A percentile compares a stretch with the other conserved stretches of the same genome.
These are phyloP conservation scores for Epichloe brachyelytri DNA, from an alignment of 2,329 filamentous ascomycete genomes.

Conservation along the genomic window DNA sequence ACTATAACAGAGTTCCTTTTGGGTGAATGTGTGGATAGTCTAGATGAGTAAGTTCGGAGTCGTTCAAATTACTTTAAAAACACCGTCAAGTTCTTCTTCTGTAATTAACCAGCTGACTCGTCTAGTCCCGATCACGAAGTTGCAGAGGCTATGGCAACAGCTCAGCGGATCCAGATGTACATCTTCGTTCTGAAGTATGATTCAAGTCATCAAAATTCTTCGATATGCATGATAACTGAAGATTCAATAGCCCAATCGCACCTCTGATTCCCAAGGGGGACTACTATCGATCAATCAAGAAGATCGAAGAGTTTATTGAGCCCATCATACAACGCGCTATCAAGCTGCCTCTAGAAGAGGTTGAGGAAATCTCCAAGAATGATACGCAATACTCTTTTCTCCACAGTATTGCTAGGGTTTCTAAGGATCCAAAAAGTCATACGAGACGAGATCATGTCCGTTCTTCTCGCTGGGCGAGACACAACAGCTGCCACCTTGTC, in stretches of 20 bases:
- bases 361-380: slow-evolving; percentile 55
- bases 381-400: slow-evolving; percentile 61
- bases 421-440: slow-evolving; percentile 48
- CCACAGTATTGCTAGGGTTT: slow-evolving; percentile 61
- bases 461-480: slow-evolving; percentile 73
- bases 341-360: slow-evolving; percentile 46
- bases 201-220: neutral
- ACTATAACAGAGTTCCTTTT: slow-evolving; percentile 57
- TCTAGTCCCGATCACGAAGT: slow-evolving; percentile 43
- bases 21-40: slow-evolving; percentile 39
- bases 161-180: slow-evolving; percentile 54
- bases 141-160: slow-evolving; percentile 55
- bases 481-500: slow-evolving; percentile 73
- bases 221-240: neutral
- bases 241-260: slow-evolving; percentile 38
- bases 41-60: slow-evolving; percentile 22
- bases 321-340: slow-evolving; percentile 57
- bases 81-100: slow-evolving; percentile 26
- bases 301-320: slow-evolving; percentile 56
- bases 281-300: slow-evolving; percentile 50
- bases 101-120: slow-evolving; percentile 6
- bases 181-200: slow-evolving; percentile 36
- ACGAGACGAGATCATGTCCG: slow-evolving; percentile 63
- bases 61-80: slow-evolving; percentile 15
- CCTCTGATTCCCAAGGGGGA: slow-evolving; percentile 41